phyloP scores from a whole-genome alignment of 2,329 filamentous ascomycete genomes.

The Alternaria viburni region DNA sequence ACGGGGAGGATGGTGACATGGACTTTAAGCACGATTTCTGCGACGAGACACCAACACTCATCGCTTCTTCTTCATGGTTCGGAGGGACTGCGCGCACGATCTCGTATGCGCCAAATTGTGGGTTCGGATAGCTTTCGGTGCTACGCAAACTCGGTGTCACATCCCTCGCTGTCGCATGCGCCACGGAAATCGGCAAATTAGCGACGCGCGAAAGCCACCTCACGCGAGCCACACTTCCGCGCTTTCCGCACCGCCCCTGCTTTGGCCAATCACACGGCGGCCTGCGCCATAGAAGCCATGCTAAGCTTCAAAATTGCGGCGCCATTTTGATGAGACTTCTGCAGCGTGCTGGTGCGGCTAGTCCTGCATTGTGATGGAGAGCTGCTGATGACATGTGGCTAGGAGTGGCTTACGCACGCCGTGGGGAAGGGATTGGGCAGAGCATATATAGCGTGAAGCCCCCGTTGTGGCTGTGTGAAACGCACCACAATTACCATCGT shows the following conservation, averaged over 20 bases:
- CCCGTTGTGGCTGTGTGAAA: constrained; percentile 12
- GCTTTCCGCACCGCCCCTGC: constrained; percentile 17
- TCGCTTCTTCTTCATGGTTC: neutral
- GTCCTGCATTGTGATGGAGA: constrained; percentile 15
- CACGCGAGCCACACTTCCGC: constrained; percentile 16
- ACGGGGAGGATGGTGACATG: neutral
- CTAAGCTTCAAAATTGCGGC: constrained; percentile 6
- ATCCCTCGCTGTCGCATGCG: constrained; percentile 5
- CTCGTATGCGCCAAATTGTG: neutral
- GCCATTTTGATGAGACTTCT: constrained; percentile 3
- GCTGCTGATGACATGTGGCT: constrained; percentile 9
- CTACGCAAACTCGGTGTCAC: neutral
- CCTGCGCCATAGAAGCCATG: constrained; percentile 10
- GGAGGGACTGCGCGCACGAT: neutral
- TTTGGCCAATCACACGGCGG: constrained; percentile 9
- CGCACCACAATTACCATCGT: neutral
- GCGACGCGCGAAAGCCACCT: constrained; percentile 10
- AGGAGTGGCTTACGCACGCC: constrained; percentile 20
- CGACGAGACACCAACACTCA: neutral
- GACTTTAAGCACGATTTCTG: neutral
- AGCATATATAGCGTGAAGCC: constrained; percentile 11
- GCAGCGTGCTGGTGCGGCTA: constrained; percentile 14
- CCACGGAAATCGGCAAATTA: constrained; percentile 22
- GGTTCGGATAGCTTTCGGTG: neutral
- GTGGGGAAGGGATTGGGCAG: constrained; percentile 2